Evolutionary conservation across 2,329 filamentous ascomycete species (phyloP), one percentile per base, ranked within the genome.

Genomic region (Exophiala oligosperma): DNA sequence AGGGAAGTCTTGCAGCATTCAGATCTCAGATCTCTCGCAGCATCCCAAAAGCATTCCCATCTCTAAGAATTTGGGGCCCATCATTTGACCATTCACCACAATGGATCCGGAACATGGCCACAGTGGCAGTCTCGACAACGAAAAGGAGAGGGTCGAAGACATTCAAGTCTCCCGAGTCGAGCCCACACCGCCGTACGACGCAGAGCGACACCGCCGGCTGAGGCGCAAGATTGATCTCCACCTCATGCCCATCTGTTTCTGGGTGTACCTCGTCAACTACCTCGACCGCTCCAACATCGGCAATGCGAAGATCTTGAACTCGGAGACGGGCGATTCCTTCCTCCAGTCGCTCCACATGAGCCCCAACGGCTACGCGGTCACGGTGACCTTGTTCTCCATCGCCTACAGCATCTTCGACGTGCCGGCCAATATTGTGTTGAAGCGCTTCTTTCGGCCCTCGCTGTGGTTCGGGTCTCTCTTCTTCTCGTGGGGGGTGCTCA

Each of bases 301-400:
- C 1, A 71, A 70, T 54, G 69, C 69, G 6, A 70, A 70, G 37
- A 68, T 71, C 14, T 28, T 57, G n/a, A 57, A 57, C 17, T 74
- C 79, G n/a, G 77, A 81, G 9, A 81, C 80, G 0, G 69, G 77
- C 44, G 75, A 89, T 69, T 84, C 87, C 72, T 79, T 90, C 64
- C 79, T 88, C 40, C 76, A 78, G 12, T 79, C 84, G 66, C 85
- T 85, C 2, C 64, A 78, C 60, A 87, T 88, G 81, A 83, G 81
- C 1, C 77, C 80, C 52, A 48, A 48, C 23, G 38, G 37, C 6
- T 71, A 70, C 59, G 66, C 68, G 12, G 63, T 70, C 58, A 74
- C 76, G 2, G 63, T 79, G 2, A 78, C 78, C 74, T 70, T 78
- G 1, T 80, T 80, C 54, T 68, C 69, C 54, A 56, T 70, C 24